Base-by-base conservation (phyloP, 169 alveolate genomes). In the Plasmodium inui region DNA sequence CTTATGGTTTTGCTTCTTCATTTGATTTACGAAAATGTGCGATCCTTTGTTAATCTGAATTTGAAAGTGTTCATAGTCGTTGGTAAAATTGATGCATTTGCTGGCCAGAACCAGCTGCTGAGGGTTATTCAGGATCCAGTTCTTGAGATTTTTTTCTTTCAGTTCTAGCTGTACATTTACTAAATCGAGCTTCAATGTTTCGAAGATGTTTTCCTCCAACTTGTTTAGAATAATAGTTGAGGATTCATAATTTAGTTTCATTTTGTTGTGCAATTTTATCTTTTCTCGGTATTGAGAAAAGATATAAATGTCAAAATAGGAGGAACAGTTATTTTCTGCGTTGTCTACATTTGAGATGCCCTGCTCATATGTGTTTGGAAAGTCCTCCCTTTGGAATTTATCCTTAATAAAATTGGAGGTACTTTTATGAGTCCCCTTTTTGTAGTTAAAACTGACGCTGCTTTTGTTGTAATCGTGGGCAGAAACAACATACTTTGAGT, bases 41-140 rank as follows among this genome's bases (percentile, higher is more conserved):
- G 94, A 89, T 6, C 94, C 94, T 81, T 89, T 89, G 26, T 89
- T 79, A 50, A 89, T 89, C 50, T 89, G 94, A n/a, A 89, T 89
- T 79, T 79, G 74, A 79, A 71, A 89, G 82, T 89, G 82, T 80
- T 89, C 94, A 67, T 89, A 89, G 46, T 89, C 94, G 72, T 89
- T 89, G 50, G 94, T 89, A 80, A 89, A 89, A 67, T 78, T 89
- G 10, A 89, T 89, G 57, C 94, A 80, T 26, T 89, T 89, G 73
- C 94, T 80, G 6, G 91, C 82, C 53, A 89, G 17, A 0, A 89
- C 94, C 0, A 89, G 39, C 39, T 89, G 94, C 46, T 89, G 94
- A 8, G 94, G 89, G 28, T 89, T 89, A 39, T 89, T 89, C 44
- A 89, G 67, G 26, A 89, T 80, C 94, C 94, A 89, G 37, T 53